These are phyloP conservation scores for Eucalyptus microcorys DNA, from an alignment of 345 rosid genomes.

Conservation along the genomic window DNA sequence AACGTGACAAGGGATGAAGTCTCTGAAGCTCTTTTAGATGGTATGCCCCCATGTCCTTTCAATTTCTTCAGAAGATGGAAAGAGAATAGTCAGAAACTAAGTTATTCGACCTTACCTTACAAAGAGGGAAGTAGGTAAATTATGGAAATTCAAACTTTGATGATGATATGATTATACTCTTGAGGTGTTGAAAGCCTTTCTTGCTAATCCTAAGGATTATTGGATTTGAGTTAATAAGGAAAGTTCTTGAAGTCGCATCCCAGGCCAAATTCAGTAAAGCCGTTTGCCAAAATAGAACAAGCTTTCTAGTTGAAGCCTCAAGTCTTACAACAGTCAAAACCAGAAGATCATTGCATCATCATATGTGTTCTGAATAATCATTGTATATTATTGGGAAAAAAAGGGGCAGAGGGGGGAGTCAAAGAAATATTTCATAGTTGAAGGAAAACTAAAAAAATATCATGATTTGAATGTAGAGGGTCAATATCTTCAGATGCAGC, in stretches of 20 bases:
- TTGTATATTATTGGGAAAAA: not conserved
- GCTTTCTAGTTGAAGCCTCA: not conserved
- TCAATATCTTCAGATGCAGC: not conserved
- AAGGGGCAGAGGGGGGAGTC: not conserved
- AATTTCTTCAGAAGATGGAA: not conserved
- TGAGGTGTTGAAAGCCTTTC: not conserved
- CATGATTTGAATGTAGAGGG: not conserved
- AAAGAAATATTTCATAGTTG: not conserved
- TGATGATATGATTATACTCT: not conserved
- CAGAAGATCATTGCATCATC: not conserved
- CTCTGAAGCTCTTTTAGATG: constrained; percentile 91
- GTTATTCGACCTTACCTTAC: not conserved
- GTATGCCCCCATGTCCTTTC: constrained; percentile 23
- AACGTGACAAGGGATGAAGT: constrained; percentile 94
- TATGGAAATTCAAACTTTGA: not conserved
- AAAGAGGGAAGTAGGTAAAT: not conserved
- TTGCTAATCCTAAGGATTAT: not conserved
- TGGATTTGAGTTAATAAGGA: not conserved
- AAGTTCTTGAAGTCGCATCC: not conserved
- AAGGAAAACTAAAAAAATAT: not conserved
- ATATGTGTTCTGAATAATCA: not conserved
- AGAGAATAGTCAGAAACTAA: not conserved
- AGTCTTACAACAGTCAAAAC: not conserved
- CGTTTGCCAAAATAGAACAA: not conserved
- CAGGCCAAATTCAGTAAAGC: not conserved